Percentiles rank a stretch among this genome's conserved stretches.
Conservation (phyloP, 257 asterid genomes). For the Solanum gracilifrons region DNA sequence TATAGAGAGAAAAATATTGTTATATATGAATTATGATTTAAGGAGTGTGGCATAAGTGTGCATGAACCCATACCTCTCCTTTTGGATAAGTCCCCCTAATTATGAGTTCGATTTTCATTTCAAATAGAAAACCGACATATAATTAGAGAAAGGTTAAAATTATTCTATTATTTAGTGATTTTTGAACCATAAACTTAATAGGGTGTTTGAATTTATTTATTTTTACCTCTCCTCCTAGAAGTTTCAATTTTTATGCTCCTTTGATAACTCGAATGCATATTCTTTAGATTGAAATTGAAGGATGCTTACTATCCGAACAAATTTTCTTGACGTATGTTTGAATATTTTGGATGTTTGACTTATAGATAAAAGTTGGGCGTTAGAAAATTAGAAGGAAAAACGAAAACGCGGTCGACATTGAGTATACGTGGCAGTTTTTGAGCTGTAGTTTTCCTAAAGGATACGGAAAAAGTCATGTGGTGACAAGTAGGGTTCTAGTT, state of each 20-base stretch:
- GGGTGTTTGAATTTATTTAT: neutral
- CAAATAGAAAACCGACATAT: neutral
- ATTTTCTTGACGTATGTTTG: accelerated
- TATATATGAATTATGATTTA: too few relatives aligned
- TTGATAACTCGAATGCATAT: too few relatives aligned
- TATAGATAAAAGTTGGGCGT: neutral
- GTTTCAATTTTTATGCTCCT: too few relatives aligned
- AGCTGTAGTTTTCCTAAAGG: neutral
- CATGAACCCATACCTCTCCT: neutral
- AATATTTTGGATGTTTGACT: neutral
- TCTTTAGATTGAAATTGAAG: too few relatives aligned
- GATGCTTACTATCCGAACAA: too few relatives aligned
- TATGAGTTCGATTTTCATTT: neutral
- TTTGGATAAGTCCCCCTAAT: neutral
- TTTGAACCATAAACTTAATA: too few relatives aligned
- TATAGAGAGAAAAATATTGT: too few relatives aligned
- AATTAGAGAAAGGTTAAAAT: neutral
- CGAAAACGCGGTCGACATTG: neutral
- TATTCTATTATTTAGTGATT: too few relatives aligned
- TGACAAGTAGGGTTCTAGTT: neutral
- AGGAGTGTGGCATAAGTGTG: too few relatives aligned
- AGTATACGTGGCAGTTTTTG: neutral
- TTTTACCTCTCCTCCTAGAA: too few relatives aligned
- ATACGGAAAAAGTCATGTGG: neutral
- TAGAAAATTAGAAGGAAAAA: neutral